Evolutionary conservation across 2,329 filamentous ascomycete species (phyloP), one percentile per base, ranked within the genome.

Genomic region (Nannizzia gypsea): DNA sequence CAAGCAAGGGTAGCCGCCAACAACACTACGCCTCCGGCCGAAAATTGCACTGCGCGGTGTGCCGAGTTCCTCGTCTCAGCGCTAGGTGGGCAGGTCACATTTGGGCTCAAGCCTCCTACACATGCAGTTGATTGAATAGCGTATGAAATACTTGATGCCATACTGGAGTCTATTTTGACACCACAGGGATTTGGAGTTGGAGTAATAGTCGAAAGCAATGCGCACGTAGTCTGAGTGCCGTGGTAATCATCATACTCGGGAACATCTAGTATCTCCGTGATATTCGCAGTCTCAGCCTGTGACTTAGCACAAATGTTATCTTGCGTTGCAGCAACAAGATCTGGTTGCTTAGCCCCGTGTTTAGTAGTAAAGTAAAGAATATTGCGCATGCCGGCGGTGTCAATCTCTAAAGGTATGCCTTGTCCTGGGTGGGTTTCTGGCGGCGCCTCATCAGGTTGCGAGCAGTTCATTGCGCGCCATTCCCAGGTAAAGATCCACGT

Each of bases 131-230:
- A 34, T 55, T 59, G 57, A 34, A 59, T 38, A 22, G 57, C 42
- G n/a, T 22, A 36, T 24, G 57, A 52, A 6, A 59, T 59, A 46
- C 57, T 59, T 11, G 26, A 52, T 20, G 44, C 46, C 9, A 6
- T 5, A 13, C 28, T 8, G 6, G 42, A 20, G 22, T 59, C 26
- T 26, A 59, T 28, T 24, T 20, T 52, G 17, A 9, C 57, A 6
- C 44, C 15, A n/a, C 57, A 54, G 50, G 57, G 57, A 59, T 59
- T 59, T 26, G 57, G 28, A 34, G 44, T 54, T 9, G 46, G 57
- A 6, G 31, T 40, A 20, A 26, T 36, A 17, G 17, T 24, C 15
- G 46, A 36, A 17, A 55, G 24, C 5, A 54, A n/a, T 13, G 57
- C 5, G 24, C 44, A 52, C 3, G 22, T 3, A 3, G 44, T 3